A percentile compares a stretch with the other conserved stretches of the same genome.
Conservation (phyloP, 2,329 filamentous ascomycete genomes). For the Alternaria tenuissima region DNA sequence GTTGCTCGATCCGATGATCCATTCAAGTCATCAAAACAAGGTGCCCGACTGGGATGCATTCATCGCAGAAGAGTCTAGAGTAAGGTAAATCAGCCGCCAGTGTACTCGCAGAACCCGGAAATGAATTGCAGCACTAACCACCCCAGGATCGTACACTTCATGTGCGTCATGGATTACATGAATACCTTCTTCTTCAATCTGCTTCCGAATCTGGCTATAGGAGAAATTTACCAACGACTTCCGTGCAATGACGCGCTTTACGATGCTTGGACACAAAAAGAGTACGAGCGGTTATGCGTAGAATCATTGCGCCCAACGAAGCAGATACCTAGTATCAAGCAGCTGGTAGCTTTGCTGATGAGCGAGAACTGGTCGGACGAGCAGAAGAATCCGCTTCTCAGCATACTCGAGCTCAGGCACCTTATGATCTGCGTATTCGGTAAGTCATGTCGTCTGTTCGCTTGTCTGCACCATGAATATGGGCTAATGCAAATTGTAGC, state of each 20-base stretch:
- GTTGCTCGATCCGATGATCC: neutral
- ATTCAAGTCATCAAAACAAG: neutral
- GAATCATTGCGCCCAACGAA: neutral
- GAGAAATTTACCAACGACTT: slow-evolving; percentile 15
- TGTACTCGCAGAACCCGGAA: neutral
- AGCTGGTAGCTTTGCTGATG: slow-evolving; percentile 2
- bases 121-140: neutral
- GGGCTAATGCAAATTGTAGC: neutral
- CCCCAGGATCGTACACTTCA: neutral
- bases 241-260: slow-evolving; percentile 22
- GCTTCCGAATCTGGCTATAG: slow-evolving; percentile 14
- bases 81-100: slow-evolving; percentile 5
- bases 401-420: slow-evolving; percentile 1
- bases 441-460: slow-evolving; percentile 2
- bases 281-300: slow-evolving; percentile 1
- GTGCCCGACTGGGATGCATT: slow-evolving; percentile 15
- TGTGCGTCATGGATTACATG: slow-evolving; percentile 6
- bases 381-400: neutral
- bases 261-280: slow-evolving; percentile 14
- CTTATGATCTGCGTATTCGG: slow-evolving; percentile 20
- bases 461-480: neutral
- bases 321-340: slow-evolving; percentile 4
- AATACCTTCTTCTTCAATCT: slow-evolving; percentile 24
- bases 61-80: slow-evolving; percentile 18
- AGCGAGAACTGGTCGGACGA: slow-evolving; percentile 4